Evolutionary conservation across 441 rosid genomes (phyloP), one percentile per base, ranked within the genome.

Genomic region (Corymbia calophylla): DNA sequence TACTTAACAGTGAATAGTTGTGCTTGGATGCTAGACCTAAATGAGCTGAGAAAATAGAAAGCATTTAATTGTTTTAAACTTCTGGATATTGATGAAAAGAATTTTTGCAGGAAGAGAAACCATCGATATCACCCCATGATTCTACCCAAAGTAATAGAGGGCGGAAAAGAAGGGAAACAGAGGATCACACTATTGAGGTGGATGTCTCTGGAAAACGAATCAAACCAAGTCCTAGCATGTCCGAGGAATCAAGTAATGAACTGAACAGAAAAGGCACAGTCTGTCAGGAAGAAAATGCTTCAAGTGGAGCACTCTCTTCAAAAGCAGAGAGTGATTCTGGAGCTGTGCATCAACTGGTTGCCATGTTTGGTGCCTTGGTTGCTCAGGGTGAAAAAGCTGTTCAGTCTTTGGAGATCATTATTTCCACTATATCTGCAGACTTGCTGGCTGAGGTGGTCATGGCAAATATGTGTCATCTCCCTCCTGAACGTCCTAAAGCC

Each of bases 301-400:
- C 94, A 51, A 93, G 93, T 88, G 93, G 92, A 90, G 93, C 94
- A 87, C 87, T 93, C 77, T 87, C 89, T 89, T 92, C 91, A 89
- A 93, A 91, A 92, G 94, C 89, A 87, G 95, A 91, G 70, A 93
- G 93, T 92, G 96, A 95, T 90, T 92, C 88, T 89, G 99, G 98
- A 90, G 96, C 99, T 88, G 99, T 95, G 84, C 99, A 96, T 94
- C 99, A 97, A 93, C 97, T 98, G 89, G 98, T 97, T 91, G 95
- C 95, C 86, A 95, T 97, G 99, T 97, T 98, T 84, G 98, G 99
- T 87, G 97, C 95, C 82, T 95, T 98, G 95, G 99, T 98, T 94
- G 99, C 99, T 89, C 98, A 97, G 94, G 99, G 99, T 92, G 99
- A 96, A 94, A 95, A 94, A 68, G 99, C 99, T 92, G 93, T 96